A percentile compares a stretch with the other conserved stretches of the same genome.
Evolutionary conservation across 208 protist species (phyloP).

Genomic region (Trichomonas gallinae): DNA sequence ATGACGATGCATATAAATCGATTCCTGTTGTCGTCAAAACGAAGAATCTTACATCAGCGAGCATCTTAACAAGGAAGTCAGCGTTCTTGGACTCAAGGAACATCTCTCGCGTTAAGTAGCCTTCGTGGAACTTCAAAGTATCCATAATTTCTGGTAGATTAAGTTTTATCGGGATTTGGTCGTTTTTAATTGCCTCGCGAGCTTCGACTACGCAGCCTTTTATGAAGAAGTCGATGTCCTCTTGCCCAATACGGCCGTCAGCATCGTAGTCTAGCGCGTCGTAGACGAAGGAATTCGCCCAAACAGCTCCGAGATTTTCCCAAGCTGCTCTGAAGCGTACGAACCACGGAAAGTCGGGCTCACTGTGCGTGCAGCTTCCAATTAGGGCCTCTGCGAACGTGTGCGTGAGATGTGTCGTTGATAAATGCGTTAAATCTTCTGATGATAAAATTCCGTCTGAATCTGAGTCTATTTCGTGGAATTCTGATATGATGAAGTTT

Average conservation of each 20-base stretch:
- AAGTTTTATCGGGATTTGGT: background rate
- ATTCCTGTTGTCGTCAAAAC: background rate
- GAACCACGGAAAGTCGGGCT: background rate
- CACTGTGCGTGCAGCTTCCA: background rate
- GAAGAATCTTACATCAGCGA: background rate
- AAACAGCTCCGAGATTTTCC: background rate
- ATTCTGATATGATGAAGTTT: background rate
- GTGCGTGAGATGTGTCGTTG: background rate
- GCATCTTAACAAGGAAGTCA: background rate
- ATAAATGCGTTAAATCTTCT: background rate
- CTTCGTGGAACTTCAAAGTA: background rate
- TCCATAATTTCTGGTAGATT: background rate
- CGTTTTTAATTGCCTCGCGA: too few relatives aligned
- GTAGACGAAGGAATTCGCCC: background rate
- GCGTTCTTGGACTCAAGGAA: background rate
- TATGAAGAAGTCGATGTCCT: background rate
- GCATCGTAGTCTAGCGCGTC: background rate
- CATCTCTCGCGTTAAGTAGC: background rate
- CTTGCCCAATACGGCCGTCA: background rate
- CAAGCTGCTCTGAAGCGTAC: background rate
- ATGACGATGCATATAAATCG: background rate
- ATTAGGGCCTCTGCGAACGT: background rate
- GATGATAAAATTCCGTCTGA: background rate
- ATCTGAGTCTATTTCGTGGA: background rate
- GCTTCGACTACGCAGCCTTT: background rate